Percentiles rank a stretch among this genome's conserved stretches.
These are phyloP conservation scores for Orbilia blumenaviensis DNA, from an alignment of 2,329 filamentous ascomycete genomes.

Conservation along the genomic window DNA sequence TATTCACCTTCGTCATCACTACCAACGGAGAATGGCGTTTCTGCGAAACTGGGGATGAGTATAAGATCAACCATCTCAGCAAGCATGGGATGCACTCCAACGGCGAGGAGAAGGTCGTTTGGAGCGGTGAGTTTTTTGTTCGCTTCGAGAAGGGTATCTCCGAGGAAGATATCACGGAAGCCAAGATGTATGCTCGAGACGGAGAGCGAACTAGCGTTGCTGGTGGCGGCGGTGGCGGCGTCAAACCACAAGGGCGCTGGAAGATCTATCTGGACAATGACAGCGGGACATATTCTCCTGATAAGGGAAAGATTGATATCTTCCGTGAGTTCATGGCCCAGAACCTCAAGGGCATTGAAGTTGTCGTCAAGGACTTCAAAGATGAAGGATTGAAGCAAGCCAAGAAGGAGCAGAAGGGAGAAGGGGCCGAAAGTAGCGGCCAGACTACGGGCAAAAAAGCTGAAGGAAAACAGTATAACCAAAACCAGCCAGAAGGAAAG, in stretches of 20 bases:
- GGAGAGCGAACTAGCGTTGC: background rate
- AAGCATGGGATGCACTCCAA: conserved; percentile 52
- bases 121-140: conserved; percentile 48
- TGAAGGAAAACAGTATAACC: background rate
- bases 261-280: conserved; percentile 51
- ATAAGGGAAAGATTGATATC: conserved; percentile 21
- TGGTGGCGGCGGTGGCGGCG: too few species aligned
- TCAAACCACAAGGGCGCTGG: conserved; percentile 17
- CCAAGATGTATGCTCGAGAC: conserved; percentile 18
- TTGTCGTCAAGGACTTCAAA: conserved; percentile 46
- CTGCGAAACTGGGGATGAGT: conserved; percentile 50
- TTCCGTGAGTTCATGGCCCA: conserved; percentile 49
- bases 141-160: conserved; percentile 9
- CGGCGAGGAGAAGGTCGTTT: conserved; percentile 30
- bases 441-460: background rate
- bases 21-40: conserved; percentile 47
- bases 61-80: conserved; percentile 51
- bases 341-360: conserved; percentile 42
- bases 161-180: conserved; percentile 14
- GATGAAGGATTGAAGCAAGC: conserved; percentile 31
- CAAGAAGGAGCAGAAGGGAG: conserved; percentile 47
- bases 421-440: background rate
- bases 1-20: conserved; percentile 51
- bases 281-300: conserved; percentile 43
- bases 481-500: conserved; percentile 3